These are phyloP conservation scores for Diaporthe vaccinii DNA, from an alignment of 2,329 filamentous ascomycete species.

Conservation along the genomic window DNA sequence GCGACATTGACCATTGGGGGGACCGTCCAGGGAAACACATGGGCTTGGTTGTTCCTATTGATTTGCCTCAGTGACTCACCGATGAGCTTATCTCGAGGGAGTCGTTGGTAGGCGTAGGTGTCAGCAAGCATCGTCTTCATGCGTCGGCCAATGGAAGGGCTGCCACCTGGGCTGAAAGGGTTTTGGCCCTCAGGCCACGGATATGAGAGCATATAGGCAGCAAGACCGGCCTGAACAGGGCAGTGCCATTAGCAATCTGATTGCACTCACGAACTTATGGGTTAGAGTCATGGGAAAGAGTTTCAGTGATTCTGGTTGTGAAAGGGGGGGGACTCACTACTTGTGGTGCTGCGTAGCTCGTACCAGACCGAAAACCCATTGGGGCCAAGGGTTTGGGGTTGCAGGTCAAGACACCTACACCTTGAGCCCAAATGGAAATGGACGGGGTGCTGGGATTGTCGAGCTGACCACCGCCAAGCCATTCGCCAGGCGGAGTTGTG, in stretches of 20 bases:
- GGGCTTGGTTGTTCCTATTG: background rate
- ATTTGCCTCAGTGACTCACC: background rate
- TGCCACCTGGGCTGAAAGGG: background rate
- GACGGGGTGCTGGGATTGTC: background rate
- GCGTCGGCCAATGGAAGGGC: conserved; percentile 3
- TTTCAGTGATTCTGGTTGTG: too few species aligned
- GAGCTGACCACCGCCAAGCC: background rate
- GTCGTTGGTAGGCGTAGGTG: conserved; percentile 33
- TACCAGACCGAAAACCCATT: background rate
- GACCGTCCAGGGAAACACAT: conserved; percentile 1
- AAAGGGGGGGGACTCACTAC: conserved; percentile 9
- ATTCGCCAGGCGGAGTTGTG: background rate
- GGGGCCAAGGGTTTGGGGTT: background rate
- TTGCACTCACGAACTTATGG: background rate
- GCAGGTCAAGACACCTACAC: conserved; percentile 6
- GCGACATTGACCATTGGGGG: conserved; percentile 20
- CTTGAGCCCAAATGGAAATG: conserved; percentile 34
- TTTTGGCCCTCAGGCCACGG: conserved; percentile 17
- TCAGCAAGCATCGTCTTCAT: conserved; percentile 27
- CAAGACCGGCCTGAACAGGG: conserved; percentile 27
- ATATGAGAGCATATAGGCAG: conserved; percentile 29
- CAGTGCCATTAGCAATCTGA: background rate
- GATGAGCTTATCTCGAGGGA: conserved; percentile 9
- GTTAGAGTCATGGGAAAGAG: too few species aligned
- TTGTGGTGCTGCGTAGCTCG: conserved; percentile 12